Conservation (phyloP, 495 filamentous ascomycete species). For the Patellaria atrata region DNA sequence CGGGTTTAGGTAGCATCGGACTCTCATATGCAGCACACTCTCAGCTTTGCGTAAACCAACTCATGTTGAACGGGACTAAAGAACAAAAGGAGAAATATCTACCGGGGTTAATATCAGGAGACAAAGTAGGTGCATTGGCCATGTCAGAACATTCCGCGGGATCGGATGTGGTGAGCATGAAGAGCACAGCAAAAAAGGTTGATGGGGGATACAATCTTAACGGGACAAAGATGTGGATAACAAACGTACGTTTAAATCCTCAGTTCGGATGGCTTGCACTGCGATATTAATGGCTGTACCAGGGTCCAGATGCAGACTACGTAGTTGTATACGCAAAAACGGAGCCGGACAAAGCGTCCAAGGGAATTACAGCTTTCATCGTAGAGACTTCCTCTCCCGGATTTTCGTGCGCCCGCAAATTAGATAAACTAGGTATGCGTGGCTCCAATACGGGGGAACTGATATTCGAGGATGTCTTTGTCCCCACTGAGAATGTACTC, state of each 20-base stretch:
- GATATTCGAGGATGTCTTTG: slow-evolving; percentile 83
- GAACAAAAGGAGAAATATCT: slow-evolving; percentile 71
- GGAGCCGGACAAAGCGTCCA: slow-evolving; percentile 59
- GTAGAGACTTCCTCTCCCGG: slow-evolving; percentile 59
- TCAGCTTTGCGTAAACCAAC: slow-evolving; percentile 92
- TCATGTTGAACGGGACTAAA: slow-evolving; percentile 72
- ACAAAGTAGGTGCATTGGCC: slow-evolving; percentile 75
- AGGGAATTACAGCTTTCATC: slow-evolving; percentile 91
- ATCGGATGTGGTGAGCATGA: slow-evolving; percentile 92
- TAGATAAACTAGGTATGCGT: slow-evolving; percentile 97
- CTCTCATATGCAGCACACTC: slow-evolving; percentile 92
- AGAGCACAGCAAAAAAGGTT: slow-evolving; percentile 60
- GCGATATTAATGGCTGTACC: background rate
- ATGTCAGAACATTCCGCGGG: slow-evolving; percentile 92
- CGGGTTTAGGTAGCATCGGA: slow-evolving; percentile 62
- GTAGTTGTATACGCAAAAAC: slow-evolving; percentile 96
- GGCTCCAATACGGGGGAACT: slow-evolving; percentile 94
- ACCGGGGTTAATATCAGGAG: slow-evolving; percentile 67
- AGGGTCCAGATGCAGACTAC: slow-evolving; percentile 81
- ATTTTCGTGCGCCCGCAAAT: slow-evolving; percentile 77
- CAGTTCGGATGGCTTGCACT: too few species aligned
- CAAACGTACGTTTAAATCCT: slow-evolving; percentile 53
- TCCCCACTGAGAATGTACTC: slow-evolving; percentile 67
- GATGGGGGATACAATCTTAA: slow-evolving; percentile 79
- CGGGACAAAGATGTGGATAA: slow-evolving; percentile 99